phyloP scores from a whole-genome alignment of 2,329 filamentous ascomycete genomes.

The Alternaria infectoria region DNA sequence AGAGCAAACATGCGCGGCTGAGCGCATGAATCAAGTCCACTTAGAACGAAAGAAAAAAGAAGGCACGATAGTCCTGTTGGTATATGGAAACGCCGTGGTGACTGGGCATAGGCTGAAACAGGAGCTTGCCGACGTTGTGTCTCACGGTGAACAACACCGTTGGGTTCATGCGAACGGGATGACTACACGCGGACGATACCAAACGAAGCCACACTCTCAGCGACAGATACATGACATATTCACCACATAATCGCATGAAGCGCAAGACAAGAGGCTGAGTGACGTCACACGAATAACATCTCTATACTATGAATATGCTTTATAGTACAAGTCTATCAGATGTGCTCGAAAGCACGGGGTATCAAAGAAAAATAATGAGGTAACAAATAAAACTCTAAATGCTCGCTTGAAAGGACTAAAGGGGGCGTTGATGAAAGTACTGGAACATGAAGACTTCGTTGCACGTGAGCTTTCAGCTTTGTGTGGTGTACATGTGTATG shows the following conservation, averaged over 20 bases:
- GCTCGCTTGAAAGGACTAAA: slow-evolving; percentile 19
- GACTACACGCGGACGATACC: background rate
- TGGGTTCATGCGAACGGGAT: background rate
- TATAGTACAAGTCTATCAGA: slow-evolving; percentile 23
- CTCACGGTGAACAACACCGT: background rate
- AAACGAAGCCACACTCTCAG: background rate
- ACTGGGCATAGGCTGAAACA: background rate
- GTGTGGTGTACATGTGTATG: slow-evolving; percentile 30
- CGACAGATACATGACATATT: background rate
- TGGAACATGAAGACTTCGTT: slow-evolving; percentile 3
- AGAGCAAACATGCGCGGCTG: background rate
- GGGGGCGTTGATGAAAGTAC: background rate
- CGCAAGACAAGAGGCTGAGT: background rate
- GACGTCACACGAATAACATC: background rate
- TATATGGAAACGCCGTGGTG: background rate
- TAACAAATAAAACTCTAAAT: slow-evolving; percentile 13
- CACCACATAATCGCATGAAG: background rate
- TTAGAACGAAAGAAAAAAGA: background rate
- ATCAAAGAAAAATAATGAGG: slow-evolving; percentile 22
- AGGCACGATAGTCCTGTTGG: background rate
- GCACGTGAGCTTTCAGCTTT: slow-evolving; percentile 15
- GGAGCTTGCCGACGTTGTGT: background rate
- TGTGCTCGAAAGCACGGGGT: slow-evolving; percentile 24
- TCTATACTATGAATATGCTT: slow-evolving; percentile 3
- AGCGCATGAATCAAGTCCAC: background rate